phyloP scores from a whole-genome alignment of 257 asterid genomes.

The Solanum verrucosum region DNA sequence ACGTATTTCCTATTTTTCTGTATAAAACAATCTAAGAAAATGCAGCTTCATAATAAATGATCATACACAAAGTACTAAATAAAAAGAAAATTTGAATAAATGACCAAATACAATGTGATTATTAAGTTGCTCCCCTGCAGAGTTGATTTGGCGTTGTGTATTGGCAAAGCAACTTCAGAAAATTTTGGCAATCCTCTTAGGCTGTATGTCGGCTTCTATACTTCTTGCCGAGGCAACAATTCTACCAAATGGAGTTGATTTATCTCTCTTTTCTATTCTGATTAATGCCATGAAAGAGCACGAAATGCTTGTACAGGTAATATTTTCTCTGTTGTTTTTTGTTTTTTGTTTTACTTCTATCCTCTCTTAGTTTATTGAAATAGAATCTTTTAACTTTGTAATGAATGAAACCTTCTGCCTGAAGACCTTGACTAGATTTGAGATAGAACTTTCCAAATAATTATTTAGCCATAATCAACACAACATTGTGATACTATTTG shows the following conservation, averaged over 20 bases:
- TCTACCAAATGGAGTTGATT: slow-evolving; percentile 54
- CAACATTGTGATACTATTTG: not conserved
- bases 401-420: not conserved
- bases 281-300: slow-evolving; percentile 34
- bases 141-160: slow-evolving; percentile 66
- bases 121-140: slow-evolving; percentile 17
- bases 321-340: not conserved
- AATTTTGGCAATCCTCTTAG: slow-evolving; percentile 50
- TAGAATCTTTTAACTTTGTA: not conserved
- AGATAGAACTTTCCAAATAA: not conserved
- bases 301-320: slow-evolving; percentile 65
- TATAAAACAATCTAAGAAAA: not conserved
- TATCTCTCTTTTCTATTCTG: slow-evolving; percentile 66
- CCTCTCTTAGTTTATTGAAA: not conserved
- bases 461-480: not conserved
- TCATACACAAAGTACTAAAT: not conserved
- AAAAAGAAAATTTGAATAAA: not conserved
- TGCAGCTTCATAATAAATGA: not conserved
- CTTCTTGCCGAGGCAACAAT: slow-evolving; percentile 84
- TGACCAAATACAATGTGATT: not conserved
- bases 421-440: not conserved
- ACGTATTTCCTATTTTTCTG: not conserved
- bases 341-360: not conserved
- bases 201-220: slow-evolving; percentile 66
- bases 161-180: slow-evolving; percentile 48